Base-by-base conservation (phyloP, 495 filamentous ascomycete genomes). In the Pyronema domesticum region DNA sequence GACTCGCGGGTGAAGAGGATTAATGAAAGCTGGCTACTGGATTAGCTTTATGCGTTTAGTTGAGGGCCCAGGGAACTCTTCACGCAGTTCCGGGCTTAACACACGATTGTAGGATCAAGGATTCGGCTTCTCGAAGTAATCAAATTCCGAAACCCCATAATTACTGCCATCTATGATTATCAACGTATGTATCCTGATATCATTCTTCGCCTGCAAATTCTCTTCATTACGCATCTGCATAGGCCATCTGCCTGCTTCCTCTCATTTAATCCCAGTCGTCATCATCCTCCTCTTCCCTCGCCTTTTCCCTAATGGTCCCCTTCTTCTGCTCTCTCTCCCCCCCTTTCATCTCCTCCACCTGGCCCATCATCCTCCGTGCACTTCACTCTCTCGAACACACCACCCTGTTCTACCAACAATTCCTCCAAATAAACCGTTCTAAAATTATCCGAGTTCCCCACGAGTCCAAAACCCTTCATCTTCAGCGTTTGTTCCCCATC, bases 381-480 rank as follows among this genome's bases (percentile, higher is more conserved):
- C 65, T 76, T 83, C 17, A 66, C 67, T 60, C 76, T 69, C n/a
- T 72, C 64, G 54, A 86, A 57, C 4, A 85, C 78, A 3, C 78
- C 78, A 2, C 23, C 23, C 51, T 70, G 72, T 7, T 59, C 61
- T 37, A 88, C 60, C 37, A 88, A 67, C 55, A 80, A 71, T 48
- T 68, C 73, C 69, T 88, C 84, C 56, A 89, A 63, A 51, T 78
- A 76, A 35, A 67, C 65, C 5, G 79, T 80, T 18, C 69, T 76
- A 60, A 87, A 85, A 37, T 63, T 71, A 64, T 85, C 80, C 5
- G 72, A 76, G 60, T 78, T 68, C 36, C 76, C 78, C 23, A 87
- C 60, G 7, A 81, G 81, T 43, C 86, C 84, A 68, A 89, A 89
- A 0, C 84, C 84, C 52, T 86, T 70, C 6, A 89, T 75, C 36